Percentiles rank a stretch among this genome's conserved stretches.
These are phyloP conservation scores for Tylopilus intermedius DNA, from an alignment of 768 basidiomycete species.

Conservation along the genomic window DNA sequence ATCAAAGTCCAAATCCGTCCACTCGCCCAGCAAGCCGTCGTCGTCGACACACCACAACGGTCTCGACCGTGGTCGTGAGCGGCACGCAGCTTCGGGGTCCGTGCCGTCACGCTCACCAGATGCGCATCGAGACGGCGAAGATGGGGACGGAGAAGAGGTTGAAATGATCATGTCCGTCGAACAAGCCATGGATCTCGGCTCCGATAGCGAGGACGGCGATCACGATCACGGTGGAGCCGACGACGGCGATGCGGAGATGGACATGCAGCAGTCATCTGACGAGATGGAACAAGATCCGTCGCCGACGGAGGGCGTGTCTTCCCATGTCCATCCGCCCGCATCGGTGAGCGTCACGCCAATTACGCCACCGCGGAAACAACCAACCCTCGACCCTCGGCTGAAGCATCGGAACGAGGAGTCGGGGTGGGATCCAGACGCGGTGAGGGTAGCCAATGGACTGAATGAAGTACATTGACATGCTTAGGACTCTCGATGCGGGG, in stretches of 20 bases:
- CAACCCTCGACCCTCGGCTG: constrained; percentile 26
- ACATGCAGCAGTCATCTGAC: constrained; percentile 26
- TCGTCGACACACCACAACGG: constrained; percentile 17
- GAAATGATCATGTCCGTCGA: constrained; percentile 38
- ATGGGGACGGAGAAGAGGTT: constrained; percentile 21
- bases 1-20: constrained; percentile 20
- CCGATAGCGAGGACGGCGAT: constrained; percentile 31
- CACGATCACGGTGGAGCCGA: background rate
- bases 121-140: constrained; percentile 7
- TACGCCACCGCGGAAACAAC: constrained; percentile 24
- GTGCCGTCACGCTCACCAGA: constrained; percentile 5
- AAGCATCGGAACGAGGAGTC: constrained; percentile 29
- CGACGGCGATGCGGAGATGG: constrained; percentile 14
- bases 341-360: constrained; percentile 30
- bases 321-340: constrained; percentile 21
- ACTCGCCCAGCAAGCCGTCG: constrained; percentile 17
- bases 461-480: constrained; percentile 11
- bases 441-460: constrained; percentile 13
- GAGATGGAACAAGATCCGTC: constrained; percentile 27
- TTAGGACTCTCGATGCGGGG: constrained; percentile 1
- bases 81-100: constrained; percentile 12
- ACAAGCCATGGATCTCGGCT: constrained; percentile 43
- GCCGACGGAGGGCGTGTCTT: constrained; percentile 31
- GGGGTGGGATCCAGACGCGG: constrained; percentile 24
- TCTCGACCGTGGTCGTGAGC: constrained; percentile 3